Base-by-base conservation (phyloP, 2,329 filamentous ascomycete genomes). In the Colletotrichum sp. region DNA sequence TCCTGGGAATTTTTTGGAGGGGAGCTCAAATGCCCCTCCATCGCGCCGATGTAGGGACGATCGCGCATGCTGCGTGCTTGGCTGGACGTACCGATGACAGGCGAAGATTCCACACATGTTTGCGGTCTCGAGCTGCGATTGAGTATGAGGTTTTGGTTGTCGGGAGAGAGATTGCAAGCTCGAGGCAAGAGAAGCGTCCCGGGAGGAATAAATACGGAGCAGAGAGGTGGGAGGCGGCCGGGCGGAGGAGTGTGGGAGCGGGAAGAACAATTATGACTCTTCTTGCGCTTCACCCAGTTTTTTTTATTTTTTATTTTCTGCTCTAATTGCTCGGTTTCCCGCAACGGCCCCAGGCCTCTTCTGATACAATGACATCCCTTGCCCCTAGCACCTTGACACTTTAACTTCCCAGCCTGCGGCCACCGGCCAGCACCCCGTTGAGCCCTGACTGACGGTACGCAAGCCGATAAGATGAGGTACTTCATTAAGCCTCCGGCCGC, bases 101-200 rank as follows among this genome's bases (percentile, higher is more conserved):
- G 95, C 96, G 87, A 98, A 98, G 84, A 98, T 98, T 87, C 96
- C 96, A 94, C 96, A 98, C 96, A 98, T 98, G 82, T 85, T 94
- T 89, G 83, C 85, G 82, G 82, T 78, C 59, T 81, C 64, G 67
- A 59, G 59, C 72, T 79, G 77, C 64, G 68, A 63, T 55, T 62
- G 75, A 39, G 30, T 59, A 24, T 21, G 44, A 34, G 52, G 16
- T 69, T 59, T 59, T 30, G 30, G 59, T 63, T 77, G 71, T 64
- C 21, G 71, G 36, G 21, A 75, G 52, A 63, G 64, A 63, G 62
- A 65, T 69, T 72, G 62, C 59, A 59, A 60, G 39, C 49, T 57
- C 24, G 55, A 72, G 49, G 57, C 64, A 57, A 77, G 63, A 69
- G 62, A 71, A 34, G 75, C 65, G 57, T 39, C 72, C 18, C 30